Evolutionary conservation across 192 early-diverging fungal species (phyloP).

Genomic region (Coemansia sp.): DNA sequence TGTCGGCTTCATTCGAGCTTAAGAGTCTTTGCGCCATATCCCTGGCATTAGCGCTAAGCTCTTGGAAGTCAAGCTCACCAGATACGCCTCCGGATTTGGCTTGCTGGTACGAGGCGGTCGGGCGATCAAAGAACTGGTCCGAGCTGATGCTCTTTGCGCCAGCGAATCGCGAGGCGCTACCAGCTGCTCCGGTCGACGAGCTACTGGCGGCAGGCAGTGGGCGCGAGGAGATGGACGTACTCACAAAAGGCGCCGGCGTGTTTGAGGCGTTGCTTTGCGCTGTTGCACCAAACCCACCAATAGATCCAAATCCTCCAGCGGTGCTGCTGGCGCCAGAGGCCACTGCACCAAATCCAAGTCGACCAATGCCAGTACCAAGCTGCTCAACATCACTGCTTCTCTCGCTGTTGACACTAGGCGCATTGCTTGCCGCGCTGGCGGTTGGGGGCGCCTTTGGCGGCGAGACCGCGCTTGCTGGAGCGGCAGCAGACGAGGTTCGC

Average conservation of each 20-base stretch:
- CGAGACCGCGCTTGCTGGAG: not conserved
- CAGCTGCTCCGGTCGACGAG: not conserved
- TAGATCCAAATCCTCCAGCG: slow-evolving; percentile 18
- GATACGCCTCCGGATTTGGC: slow-evolving; percentile 72
- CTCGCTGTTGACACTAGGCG: not conserved
- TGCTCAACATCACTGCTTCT: slow-evolving; percentile 40
- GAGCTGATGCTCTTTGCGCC: slow-evolving; percentile 62
- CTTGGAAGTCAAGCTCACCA: slow-evolving; percentile 63
- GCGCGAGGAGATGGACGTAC: not conserved
- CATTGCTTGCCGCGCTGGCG: not conserved
- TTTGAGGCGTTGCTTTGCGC: slow-evolving; percentile 2
- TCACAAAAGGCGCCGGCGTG: not conserved
- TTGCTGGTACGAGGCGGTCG: slow-evolving; percentile 59
- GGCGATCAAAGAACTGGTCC: slow-evolving; percentile 90
- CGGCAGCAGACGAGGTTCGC: not conserved
- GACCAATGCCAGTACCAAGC: slow-evolving; percentile 71
- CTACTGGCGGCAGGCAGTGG: not conserved
- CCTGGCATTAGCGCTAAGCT: slow-evolving; percentile 53
- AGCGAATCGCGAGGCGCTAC: not conserved
- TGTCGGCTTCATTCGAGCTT: slow-evolving; percentile 53
- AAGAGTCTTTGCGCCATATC: slow-evolving; percentile 58
- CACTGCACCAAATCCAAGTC: slow-evolving; percentile 61
- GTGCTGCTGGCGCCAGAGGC: not conserved
- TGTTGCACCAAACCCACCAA: slow-evolving; percentile 61
- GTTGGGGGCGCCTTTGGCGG: not conserved